These are phyloP conservation scores for Pythium monospermum DNA, from an alignment of 352 stramenopile species.

Conservation along the genomic window DNA sequence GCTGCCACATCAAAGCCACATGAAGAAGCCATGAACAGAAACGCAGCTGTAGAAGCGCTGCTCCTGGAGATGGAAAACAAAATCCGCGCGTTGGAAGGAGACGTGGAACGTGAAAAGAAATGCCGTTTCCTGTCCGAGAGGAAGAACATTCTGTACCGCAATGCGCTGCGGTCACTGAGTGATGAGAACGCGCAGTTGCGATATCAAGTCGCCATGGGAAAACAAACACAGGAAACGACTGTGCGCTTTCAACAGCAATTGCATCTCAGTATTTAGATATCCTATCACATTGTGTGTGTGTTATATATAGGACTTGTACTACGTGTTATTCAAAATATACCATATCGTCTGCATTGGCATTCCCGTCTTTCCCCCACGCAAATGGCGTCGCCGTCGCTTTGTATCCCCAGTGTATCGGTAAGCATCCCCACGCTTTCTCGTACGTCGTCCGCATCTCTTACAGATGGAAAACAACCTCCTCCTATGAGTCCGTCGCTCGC, in stretches of 20 bases:
- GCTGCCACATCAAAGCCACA: neutral
- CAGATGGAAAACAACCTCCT: too few relatives aligned
- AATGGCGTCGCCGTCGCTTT: too few relatives aligned
- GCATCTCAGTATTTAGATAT: conserved; percentile 34
- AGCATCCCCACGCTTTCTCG: too few relatives aligned
- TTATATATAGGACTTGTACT: too few relatives aligned
- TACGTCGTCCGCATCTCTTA: neutral
- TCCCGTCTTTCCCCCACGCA: too few relatives aligned
- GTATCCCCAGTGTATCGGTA: too few relatives aligned
- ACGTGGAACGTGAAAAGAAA: conserved; percentile 56
- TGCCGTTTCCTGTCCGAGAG: conserved; percentile 65
- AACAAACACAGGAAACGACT: conserved; percentile 18
- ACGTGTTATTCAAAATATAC: too few relatives aligned
- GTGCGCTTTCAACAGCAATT: conserved; percentile 27
- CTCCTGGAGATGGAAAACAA: conserved; percentile 30
- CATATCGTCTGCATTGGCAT: too few relatives aligned
- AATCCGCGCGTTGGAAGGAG: conserved; percentile 28
- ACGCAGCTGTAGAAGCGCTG: conserved; percentile 13
- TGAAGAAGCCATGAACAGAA: conserved; percentile 10
- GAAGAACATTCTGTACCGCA: conserved; percentile 75
- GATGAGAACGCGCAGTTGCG: conserved; percentile 52
- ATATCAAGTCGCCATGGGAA: conserved; percentile 24
- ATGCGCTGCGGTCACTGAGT: conserved; percentile 46
- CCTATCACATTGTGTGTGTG: neutral
- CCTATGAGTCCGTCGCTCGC: too few relatives aligned